Evolutionary conservation across 257 asterid species (phyloP).

Genomic region (Cruciata laevipes): DNA sequence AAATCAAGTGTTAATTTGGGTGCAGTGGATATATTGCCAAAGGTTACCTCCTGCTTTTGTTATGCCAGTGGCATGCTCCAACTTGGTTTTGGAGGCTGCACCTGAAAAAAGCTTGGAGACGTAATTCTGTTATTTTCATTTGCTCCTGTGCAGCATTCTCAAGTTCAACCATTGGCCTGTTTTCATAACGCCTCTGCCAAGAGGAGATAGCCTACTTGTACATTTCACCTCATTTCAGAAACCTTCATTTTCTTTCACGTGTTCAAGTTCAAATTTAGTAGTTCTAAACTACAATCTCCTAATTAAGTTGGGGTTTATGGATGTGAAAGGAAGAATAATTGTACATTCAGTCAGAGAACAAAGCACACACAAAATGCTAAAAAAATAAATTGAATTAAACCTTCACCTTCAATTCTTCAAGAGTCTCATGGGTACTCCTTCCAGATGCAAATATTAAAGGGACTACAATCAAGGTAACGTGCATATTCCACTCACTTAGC

Average conservation of each 20-base stretch:
- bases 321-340: background rate
- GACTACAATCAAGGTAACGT: slow-evolving; percentile 68
- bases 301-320: background rate
- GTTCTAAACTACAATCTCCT: background rate
- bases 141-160: slow-evolving; percentile 89
- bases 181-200: slow-evolving; percentile 58
- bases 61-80: slow-evolving; percentile 30
- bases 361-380: background rate
- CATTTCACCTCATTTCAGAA: background rate
- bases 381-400: background rate
- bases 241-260: background rate
- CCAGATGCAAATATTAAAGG: slow-evolving; percentile 92
- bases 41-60: slow-evolving; percentile 87
- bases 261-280: background rate
- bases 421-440: slow-evolving; percentile 77
- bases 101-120: slow-evolving; percentile 72
- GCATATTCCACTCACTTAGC: slow-evolving; percentile 73
- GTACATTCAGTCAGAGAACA: background rate
- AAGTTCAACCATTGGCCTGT: slow-evolving; percentile 80
- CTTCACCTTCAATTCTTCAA: slow-evolving; percentile 75
- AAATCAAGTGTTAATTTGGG: too few species aligned
- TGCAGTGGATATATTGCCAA: too few species aligned
- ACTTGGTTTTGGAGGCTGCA: slow-evolving; percentile 29
- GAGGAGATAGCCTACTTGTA: background rate
- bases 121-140: slow-evolving; percentile 87